phyloP scores from a whole-genome alignment of 1,139 yeast species.

The Protomyces arabidopsidicola region DNA sequence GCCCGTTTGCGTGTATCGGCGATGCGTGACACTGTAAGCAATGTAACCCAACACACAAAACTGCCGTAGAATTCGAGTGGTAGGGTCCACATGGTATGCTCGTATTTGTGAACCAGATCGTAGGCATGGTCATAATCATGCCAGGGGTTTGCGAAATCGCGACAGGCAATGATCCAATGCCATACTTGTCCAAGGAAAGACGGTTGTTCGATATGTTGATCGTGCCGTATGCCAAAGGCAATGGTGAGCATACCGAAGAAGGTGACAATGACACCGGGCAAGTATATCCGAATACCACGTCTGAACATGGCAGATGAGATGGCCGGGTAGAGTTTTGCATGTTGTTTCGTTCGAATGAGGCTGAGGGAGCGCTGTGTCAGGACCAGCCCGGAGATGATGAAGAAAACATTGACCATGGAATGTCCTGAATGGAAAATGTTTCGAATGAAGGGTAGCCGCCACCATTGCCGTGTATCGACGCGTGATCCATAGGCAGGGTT shows the following conservation, averaged over 20 bases:
- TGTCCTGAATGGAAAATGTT: conserved; percentile 19
- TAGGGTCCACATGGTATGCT: conserved; percentile 23
- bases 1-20: conserved; percentile 1
- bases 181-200: not conserved
- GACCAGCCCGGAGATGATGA: conserved; percentile 21
- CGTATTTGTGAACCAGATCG: conserved; percentile 13
- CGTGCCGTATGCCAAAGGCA: not conserved
- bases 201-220: not conserved
- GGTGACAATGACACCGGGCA: conserved; percentile 1
- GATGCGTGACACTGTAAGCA: conserved; percentile 6
- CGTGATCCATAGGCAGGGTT: conserved; percentile 11
- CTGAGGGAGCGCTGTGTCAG: conserved; percentile 14
- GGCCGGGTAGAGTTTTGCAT: conserved; percentile 5
- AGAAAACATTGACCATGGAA: conserved; percentile 25
- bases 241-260: conserved; percentile 14
- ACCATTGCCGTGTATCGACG: conserved; percentile 8
- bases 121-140: conserved; percentile 3
- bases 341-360: conserved; percentile 5
- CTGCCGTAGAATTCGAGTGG: conserved; percentile 19
- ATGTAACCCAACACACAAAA: conserved; percentile 5
- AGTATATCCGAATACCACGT: conserved; percentile 2
- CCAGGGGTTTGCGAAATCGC: conserved; percentile 8
- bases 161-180: conserved; percentile 7
- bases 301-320: conserved; percentile 19
- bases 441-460: conserved; percentile 18